A percentile compares a stretch with the other conserved stretches of the same genome.
phyloP scores from a whole-genome alignment of 1,284 basidiomycete species.

The Anthracocystis walkeri region DNA sequence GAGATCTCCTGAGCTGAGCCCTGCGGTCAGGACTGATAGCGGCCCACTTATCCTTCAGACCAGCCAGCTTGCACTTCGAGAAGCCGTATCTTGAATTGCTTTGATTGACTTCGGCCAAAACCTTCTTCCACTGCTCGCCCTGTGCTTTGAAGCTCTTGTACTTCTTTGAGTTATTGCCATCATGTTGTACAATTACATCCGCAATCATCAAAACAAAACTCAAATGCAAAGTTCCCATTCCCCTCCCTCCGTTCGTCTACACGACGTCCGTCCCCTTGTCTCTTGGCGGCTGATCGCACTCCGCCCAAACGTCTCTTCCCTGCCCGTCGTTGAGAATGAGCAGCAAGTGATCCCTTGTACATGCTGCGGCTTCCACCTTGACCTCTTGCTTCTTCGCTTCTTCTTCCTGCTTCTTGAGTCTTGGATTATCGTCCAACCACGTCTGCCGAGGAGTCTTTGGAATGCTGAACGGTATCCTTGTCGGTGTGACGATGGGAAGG shows the following conservation, averaged over 20 bases:
- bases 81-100: too few relatives aligned
- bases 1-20: too few relatives aligned
- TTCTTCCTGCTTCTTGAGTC: conserved; percentile 4
- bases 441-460: conserved; percentile 18
- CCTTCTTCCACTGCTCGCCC: too few relatives aligned
- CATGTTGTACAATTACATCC: too few relatives aligned
- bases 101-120: too few relatives aligned
- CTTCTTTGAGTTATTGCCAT: too few relatives aligned
- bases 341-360: conserved; percentile 31
- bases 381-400: not conserved
- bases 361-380: conserved; percentile 13
- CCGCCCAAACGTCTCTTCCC: conserved; percentile 23
- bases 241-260: not conserved
- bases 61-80: too few relatives aligned
- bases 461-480: conserved; percentile 5
- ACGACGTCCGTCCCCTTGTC: conserved; percentile 21
- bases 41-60: too few relatives aligned
- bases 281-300: conserved; percentile 20
- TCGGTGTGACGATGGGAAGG: not conserved
- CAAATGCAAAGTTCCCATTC: too few relatives aligned
- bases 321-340: conserved; percentile 24
- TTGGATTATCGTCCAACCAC: conserved; percentile 25
- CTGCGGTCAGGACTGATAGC: too few relatives aligned
- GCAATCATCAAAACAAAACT: too few relatives aligned
- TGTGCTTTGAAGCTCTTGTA: too few relatives aligned